Evolutionary conservation across 2,329 filamentous ascomycete species (phyloP).

Genomic region (Dothiorella sarmentorum): DNA sequence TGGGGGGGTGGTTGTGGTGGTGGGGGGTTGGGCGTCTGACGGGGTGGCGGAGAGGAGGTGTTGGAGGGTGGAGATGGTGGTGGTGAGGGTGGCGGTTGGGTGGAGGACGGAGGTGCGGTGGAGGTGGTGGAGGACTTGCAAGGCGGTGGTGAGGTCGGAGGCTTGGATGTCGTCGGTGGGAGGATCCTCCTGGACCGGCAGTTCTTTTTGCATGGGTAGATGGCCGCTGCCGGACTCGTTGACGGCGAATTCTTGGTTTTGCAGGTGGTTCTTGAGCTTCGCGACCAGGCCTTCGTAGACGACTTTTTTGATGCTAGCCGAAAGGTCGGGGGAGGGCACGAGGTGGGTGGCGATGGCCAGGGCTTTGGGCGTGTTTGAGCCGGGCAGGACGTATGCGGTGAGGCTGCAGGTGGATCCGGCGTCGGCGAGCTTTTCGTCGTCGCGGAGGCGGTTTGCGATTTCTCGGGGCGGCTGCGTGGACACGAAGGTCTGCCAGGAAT

Average conservation of each 20-base stretch:
- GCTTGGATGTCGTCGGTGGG: too few relatives aligned
- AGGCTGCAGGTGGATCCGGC: neutral
- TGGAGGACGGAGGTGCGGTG: neutral
- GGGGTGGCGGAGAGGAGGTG: neutral
- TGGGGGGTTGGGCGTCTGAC: neutral
- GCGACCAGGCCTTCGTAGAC: neutral
- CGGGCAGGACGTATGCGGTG: neutral
- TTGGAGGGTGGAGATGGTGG: neutral
- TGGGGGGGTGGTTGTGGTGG: neutral
- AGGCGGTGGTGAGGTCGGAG: neutral
- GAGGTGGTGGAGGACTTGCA: neutral
- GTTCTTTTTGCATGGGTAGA: too few relatives aligned
- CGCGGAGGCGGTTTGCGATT: neutral
- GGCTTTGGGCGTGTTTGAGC: neutral
- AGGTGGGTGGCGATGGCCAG: neutral
- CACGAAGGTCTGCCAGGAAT: neutral
- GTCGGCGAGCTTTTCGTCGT: neutral
- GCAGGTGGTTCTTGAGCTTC: neutral
- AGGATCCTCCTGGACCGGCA: too few relatives aligned
- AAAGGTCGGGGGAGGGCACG: neutral
- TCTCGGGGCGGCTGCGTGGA: neutral
- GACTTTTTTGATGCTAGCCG: neutral
- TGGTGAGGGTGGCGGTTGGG: neutral
- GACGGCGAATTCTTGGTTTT: too few relatives aligned
- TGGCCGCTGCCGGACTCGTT: too few relatives aligned